Conservation (phyloP, 1,139 yeast genomes). For the Debaryomyces singareniensis region DNA sequence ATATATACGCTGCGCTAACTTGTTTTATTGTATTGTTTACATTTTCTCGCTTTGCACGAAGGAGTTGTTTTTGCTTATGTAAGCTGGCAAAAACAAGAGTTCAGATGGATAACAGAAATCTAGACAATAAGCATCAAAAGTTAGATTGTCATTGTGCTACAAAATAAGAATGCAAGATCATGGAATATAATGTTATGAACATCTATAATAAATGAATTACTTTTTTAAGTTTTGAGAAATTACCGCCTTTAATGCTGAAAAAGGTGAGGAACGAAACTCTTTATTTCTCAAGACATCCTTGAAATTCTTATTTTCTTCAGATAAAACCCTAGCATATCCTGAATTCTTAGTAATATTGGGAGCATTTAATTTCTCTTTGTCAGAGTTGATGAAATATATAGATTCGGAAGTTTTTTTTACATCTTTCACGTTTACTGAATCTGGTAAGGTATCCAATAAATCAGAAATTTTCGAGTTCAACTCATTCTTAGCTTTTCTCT, state of each 20-base stretch:
- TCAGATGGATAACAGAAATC: no score
- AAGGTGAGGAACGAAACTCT: slow-evolving; percentile 50
- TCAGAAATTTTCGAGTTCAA: slow-evolving; percentile 64
- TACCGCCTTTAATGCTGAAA: slow-evolving; percentile 49
- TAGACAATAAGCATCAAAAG: no score
- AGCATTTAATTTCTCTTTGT: slow-evolving; percentile 32
- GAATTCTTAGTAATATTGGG: slow-evolving; percentile 56
- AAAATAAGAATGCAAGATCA: no score
- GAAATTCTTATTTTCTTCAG: slow-evolving; percentile 51
- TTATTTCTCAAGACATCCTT: slow-evolving; percentile 46
- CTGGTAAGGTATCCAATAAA: slow-evolving; percentile 46
- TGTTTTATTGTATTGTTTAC: no score
- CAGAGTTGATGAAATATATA: slow-evolving; percentile 11
- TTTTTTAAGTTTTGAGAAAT: slow-evolving; percentile 9
- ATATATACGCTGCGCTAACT: no score
- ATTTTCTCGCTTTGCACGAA: no score
- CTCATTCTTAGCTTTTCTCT: slow-evolving; percentile 56
- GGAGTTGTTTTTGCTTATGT: no score
- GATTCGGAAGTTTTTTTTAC: slow-evolving; percentile 1
- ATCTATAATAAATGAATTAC: no score
- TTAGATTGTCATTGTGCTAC: no score
- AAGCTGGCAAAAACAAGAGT: no score
- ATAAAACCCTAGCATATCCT: slow-evolving; percentile 51
- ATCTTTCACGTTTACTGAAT: slow-evolving; percentile 10
- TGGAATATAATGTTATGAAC: no score